Evolutionary conservation across 345 rosid species (phyloP), one percentile per base, ranked within the genome.

Genomic region (Corymbia maculata): DNA sequence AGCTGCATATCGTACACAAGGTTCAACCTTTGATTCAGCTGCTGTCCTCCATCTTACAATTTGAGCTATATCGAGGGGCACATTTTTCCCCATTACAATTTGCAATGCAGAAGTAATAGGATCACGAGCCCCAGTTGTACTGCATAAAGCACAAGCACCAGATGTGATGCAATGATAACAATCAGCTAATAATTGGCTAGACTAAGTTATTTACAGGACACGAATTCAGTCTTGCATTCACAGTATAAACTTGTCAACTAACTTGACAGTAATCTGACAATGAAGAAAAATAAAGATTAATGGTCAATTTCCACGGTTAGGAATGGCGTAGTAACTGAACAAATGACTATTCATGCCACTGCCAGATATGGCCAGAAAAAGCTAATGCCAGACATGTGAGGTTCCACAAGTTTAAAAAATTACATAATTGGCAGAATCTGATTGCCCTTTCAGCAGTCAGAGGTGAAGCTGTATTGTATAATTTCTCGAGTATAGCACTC

Each of bases 41-140:
- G 95, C 91, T 49, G 92, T 89, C 93, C 94, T 96, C 99, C 99
- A 97, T 92, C 98, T 97, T 91, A 97, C 99, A 91, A 97, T 94
- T 91, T 97, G 99, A 94, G 96, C 97, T 89, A 94, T 88, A 91
- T 97, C 99, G 87, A 97, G 99, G 90, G 88, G 84, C 88, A 95
- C 85, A 90, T 93, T 93, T 93, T 95, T 95, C 30, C 99, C 99
- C 88, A 97, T 91, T 88, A 95, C 94, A 91, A 97, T 94, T 89
- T 97, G 97, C 93, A 97, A 89, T 7, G 98, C 97, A 70, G 99
- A 97, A 92, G 99, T 97, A 88, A 93, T 85, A 88, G 99, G 97
- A 94, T 97, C 99, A 89, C 99, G 94, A 92, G 95, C 92, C 89
- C 99, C 99, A 51, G 99, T 97, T 52, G 99, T 96, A 91, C 99